Conservation (phyloP, 108 stramenopile genomes). For the Thalassiosira profunda region DNA sequence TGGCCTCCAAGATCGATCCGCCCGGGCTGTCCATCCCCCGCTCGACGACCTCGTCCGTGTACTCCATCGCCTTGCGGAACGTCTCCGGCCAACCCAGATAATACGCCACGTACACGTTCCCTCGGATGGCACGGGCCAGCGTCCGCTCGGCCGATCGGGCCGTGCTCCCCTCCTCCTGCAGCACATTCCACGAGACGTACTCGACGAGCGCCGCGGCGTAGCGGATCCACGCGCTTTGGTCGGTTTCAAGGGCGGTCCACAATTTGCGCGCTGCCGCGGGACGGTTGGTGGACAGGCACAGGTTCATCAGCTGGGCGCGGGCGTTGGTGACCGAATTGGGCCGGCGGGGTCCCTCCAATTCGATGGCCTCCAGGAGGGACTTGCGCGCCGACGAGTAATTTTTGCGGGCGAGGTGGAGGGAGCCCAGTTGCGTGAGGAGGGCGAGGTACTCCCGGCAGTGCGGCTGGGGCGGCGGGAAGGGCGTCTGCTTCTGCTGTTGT, state of each 20-base stretch:
- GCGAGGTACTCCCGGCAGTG: constrained; percentile 69
- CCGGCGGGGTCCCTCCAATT: constrained; percentile 56
- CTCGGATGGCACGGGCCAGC: constrained; percentile 60
- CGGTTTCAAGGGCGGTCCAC: constrained; percentile 44
- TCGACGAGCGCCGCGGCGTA: constrained; percentile 82
- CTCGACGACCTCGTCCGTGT: constrained; percentile 84
- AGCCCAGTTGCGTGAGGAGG: constrained; percentile 82
- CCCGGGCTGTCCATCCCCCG: constrained; percentile 49
- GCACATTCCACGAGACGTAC: constrained; percentile 68
- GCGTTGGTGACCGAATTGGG: constrained; percentile 67
- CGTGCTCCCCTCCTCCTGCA: constrained; percentile 65
- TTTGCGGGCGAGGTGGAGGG: constrained; percentile 62
- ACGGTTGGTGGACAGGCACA: constrained; percentile 79
- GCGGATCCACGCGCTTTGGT: constrained; percentile 82
- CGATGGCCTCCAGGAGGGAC: constrained; percentile 72
- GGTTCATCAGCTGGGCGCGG: constrained; percentile 71
- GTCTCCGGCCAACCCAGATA: constrained; percentile 72
- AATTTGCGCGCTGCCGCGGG: constrained; percentile 69
- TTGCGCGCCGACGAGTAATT: constrained; percentile 72
- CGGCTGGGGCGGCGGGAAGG: constrained; percentile 57
- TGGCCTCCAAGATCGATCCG: constrained; percentile 77
- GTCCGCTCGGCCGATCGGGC: constrained; percentile 37
- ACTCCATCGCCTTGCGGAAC: constrained; percentile 83
- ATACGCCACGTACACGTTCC: constrained; percentile 80
- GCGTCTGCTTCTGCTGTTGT: no score